A percentile compares a stretch with the other conserved stretches of the same genome.
phyloP scores from a whole-genome alignment of 768 basidiomycete genomes.

The Hortiboletus campestris region DNA sequence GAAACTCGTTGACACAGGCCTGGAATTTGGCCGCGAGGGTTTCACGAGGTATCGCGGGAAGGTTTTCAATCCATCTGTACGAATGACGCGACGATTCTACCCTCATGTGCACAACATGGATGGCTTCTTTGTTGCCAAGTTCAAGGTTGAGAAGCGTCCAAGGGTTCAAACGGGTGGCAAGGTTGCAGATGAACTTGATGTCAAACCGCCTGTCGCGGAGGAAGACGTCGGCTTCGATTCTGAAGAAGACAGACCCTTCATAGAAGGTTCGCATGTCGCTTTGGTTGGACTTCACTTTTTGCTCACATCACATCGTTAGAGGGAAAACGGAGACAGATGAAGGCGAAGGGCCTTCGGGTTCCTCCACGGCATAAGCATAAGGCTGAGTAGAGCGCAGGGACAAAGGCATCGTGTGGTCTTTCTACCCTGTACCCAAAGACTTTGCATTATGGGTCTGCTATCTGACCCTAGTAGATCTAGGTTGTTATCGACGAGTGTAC shows the following conservation, averaged over 20 bases:
- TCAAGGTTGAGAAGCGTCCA: slow-evolving; percentile 83
- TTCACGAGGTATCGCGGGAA: slow-evolving; percentile 91
- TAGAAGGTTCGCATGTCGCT: slow-evolving; percentile 61
- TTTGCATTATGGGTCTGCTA: background rate
- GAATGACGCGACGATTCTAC: slow-evolving; percentile 85
- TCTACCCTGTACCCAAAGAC: slow-evolving; percentile 3
- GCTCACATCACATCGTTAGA: slow-evolving; percentile 40
- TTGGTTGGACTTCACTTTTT: background rate
- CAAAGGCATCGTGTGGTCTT: slow-evolving; percentile 13
- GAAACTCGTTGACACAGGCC: slow-evolving; percentile 87
- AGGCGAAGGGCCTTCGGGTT: slow-evolving; percentile 69
- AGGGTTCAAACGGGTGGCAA: slow-evolving; percentile 43
- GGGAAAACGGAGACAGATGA: slow-evolving; percentile 72
- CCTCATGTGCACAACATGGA: slow-evolving; percentile 99
- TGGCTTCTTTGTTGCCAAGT: slow-evolving; percentile 98
- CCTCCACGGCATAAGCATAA: slow-evolving; percentile 51
- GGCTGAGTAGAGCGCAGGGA: slow-evolving; percentile 21
- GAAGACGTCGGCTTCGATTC: slow-evolving; percentile 60
- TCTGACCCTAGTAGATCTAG: background rate
- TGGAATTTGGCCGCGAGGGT: slow-evolving; percentile 91
- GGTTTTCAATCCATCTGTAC: slow-evolving; percentile 75
- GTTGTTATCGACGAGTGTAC: background rate
- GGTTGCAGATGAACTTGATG: slow-evolving; percentile 21
- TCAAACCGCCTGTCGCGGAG: slow-evolving; percentile 26
- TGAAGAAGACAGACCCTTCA: slow-evolving; percentile 72